A percentile compares a stretch with the other conserved stretches of the same genome.
Evolutionary conservation across 1,284 basidiomycete species (phyloP).

Genomic region (Quambalaria eucalypti): DNA sequence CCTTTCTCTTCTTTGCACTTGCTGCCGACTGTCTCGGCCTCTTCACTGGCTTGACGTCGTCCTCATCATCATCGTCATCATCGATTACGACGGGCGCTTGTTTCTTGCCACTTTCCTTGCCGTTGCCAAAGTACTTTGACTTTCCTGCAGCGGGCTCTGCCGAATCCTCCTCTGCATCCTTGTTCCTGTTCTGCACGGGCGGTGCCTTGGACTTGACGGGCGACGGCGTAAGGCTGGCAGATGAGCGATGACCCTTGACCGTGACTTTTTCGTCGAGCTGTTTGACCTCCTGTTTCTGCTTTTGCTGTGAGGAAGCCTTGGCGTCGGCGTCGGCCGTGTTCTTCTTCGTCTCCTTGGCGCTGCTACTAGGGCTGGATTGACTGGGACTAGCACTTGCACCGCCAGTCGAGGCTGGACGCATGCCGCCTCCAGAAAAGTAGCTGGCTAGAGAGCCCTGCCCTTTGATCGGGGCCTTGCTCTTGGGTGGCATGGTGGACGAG

Average conservation of each 20-base stretch:
- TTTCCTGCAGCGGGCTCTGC: background rate
- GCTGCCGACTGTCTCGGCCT: conserved; percentile 11
- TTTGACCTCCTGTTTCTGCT: background rate
- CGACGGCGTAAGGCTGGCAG: background rate
- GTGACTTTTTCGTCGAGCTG: background rate
- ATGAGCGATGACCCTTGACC: background rate
- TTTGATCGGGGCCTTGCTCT: conserved; percentile 7
- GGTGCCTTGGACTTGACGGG: background rate
- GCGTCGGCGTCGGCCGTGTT: background rate
- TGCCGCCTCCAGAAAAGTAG: conserved; percentile 22
- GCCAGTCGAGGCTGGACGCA: background rate
- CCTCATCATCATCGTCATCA: conserved; percentile 36
- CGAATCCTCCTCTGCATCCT: background rate
- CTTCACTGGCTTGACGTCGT: conserved; percentile 25
- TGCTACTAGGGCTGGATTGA: no score
- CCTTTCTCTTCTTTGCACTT: conserved; percentile 6
- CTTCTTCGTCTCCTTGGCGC: conserved; percentile 1
- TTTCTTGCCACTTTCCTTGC: conserved; percentile 12
- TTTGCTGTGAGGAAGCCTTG: background rate
- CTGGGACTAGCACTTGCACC: background rate
- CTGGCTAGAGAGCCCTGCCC: conserved; percentile 25
- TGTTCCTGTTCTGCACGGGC: background rate
- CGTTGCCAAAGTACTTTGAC: conserved; percentile 16
- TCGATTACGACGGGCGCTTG: conserved; percentile 17
- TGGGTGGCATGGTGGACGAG: background rate